Conservation (phyloP, 768 basidiomycete genomes). For the Agrocybe praecox region DNA sequence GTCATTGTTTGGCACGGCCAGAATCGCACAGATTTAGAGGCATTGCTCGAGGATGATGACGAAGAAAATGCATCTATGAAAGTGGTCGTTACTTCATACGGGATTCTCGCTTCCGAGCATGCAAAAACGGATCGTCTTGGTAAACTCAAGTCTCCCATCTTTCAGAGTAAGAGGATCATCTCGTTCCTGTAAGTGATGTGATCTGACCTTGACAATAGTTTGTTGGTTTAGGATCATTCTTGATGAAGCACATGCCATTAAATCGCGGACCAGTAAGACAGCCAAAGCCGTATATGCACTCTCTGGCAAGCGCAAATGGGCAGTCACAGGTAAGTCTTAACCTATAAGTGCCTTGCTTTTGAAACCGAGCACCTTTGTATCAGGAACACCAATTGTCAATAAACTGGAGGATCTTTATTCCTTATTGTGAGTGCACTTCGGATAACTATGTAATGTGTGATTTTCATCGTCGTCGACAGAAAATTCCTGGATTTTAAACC, state of each 20-base stretch:
- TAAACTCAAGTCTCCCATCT: constrained; percentile 55
- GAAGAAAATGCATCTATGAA: constrained; percentile 56
- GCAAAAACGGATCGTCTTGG: constrained; percentile 63
- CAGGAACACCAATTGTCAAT: constrained; percentile 94
- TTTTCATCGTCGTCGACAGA: constrained; percentile 34
- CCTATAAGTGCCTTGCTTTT: neutral
- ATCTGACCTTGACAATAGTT: constrained; percentile 40
- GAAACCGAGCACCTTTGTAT: no score
- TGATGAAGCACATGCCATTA: constrained; percentile 96
- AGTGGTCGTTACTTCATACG: constrained; percentile 92
- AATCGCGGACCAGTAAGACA: constrained; percentile 85
- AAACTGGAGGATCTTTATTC: constrained; percentile 91
- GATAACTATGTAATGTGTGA: neutral
- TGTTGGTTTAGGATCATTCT: constrained; percentile 83
- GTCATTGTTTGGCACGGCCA: constrained; percentile 88
- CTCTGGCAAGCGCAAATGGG: constrained; percentile 81
- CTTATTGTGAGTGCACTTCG: constrained; percentile 46
- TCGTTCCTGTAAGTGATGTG: neutral
- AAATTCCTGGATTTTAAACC: constrained; percentile 80
- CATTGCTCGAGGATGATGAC: constrained; percentile 54
- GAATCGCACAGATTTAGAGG: constrained; percentile 74
- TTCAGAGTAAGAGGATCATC: constrained; percentile 55
- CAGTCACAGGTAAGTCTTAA: constrained; percentile 68
- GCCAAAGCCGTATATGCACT: constrained; percentile 89
- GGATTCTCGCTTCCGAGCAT: constrained; percentile 88